Evolutionary conservation across 1,284 basidiomycete genomes (phyloP), one percentile per base, ranked within the genome.

Genomic region (Sanghuangporus baumii): DNA sequence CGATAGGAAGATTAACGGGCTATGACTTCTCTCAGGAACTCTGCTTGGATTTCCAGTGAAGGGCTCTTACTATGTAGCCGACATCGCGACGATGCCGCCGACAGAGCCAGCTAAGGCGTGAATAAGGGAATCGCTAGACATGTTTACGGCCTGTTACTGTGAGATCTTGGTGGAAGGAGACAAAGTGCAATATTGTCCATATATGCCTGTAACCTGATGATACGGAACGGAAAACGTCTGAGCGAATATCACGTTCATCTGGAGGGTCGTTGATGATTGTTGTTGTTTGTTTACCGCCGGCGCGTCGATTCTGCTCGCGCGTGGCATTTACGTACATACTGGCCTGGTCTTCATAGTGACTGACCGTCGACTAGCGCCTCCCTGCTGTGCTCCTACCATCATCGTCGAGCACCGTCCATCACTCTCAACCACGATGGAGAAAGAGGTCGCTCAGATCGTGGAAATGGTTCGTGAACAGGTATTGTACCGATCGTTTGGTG

Each of bases 21-120:
- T 96, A 72, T 34, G 62, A 68, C 59, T 63, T 64, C 6, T 46
- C 14, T 46, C 36, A 66, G 66, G 63, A 67, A 65, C 57, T 72
- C 59, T 31, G 26, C 3, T 31, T 31, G 26, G 57, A 55, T 65
- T 43, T 37, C 60, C 62, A 50, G 59, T 41, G 57, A 36, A 57
- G 38, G 43, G 16, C 47, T 77, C 89, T 76, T 71, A 91, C 93
- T 93, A 93, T 63, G 90, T 93, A 46, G 79, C 84, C 11, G 84
- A 81, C 93, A 97, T 96, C 37, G 94, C 91, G 54, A 93, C 81
- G 70, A 96, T 89, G 56, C 96, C 96, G 61, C 94, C 96, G 4
- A 88, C 84, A 36, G 94, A 93, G 51, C 96, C 96, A 23, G 96
- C 93, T 40, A 92, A 74, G 37, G 96, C 87, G 72, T 98, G 95